Conservation (phyloP, 768 basidiomycete genomes). For the Trametes meyenii region DNA sequence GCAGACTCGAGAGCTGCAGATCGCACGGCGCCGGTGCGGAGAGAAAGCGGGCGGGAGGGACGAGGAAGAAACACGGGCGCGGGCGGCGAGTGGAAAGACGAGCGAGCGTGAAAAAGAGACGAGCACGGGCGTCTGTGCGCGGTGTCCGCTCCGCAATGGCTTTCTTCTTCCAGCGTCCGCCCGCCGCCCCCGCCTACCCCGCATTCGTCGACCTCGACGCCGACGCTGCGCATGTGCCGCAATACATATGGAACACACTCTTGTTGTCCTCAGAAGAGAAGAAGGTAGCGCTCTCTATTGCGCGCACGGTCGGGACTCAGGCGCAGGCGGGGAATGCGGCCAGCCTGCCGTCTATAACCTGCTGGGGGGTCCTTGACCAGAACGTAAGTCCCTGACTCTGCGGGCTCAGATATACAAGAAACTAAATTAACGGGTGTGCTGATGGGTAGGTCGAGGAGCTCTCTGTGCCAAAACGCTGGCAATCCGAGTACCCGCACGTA, state of each 20-base stretch:
- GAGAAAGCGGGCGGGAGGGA: neutral
- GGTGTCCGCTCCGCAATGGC: conserved; percentile 17
- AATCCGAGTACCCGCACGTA: conserved; percentile 16
- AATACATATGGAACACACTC: conserved; percentile 19
- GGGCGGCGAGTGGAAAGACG: neutral
- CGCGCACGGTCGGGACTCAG: conserved; percentile 7
- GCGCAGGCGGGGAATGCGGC: conserved; percentile 1
- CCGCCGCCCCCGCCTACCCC: conserved; percentile 8
- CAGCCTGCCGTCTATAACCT: conserved; percentile 24
- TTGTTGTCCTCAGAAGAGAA: neutral
- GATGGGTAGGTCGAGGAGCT: conserved; percentile 13
- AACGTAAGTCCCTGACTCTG: conserved; percentile 37
- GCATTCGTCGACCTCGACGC: conserved; percentile 9
- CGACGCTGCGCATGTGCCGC: conserved; percentile 17
- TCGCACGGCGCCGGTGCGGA: conserved; percentile 2
- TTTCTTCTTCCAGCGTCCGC: conserved; percentile 28
- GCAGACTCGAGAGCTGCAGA: neutral
- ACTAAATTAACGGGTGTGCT: neutral
- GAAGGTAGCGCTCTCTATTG: conserved; percentile 21
- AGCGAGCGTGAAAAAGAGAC: conserved; percentile 23
- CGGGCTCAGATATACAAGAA: conserved; percentile 24
- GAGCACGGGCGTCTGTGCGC: conserved; percentile 17
- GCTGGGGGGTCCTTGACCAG: conserved; percentile 41
- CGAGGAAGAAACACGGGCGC: conserved; percentile 15
- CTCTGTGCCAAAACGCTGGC: conserved; percentile 22